Conservation (phyloP, 345 rosid species). For the Arabis alpina region DNA sequence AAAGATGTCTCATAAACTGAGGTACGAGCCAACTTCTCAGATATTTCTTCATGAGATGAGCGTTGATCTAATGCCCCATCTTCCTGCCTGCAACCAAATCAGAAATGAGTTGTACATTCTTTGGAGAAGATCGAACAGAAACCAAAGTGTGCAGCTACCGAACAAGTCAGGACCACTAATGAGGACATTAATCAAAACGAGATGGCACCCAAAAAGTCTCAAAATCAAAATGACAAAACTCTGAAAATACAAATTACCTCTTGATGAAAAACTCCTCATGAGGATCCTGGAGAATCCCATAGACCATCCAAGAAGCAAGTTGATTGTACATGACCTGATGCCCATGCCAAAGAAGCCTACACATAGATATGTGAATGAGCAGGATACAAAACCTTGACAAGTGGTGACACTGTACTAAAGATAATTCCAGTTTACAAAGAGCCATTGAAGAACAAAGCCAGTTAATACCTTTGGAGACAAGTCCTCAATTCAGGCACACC, state of each 20-base stretch:
- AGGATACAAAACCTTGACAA: neutral
- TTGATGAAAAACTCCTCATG: conserved; percentile 86
- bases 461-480: conserved; percentile 82
- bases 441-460: conserved; percentile 10
- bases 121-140: conserved; percentile 17
- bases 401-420: neutral
- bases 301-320: conserved; percentile 95
- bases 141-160: conserved; percentile 20
- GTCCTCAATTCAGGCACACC: conserved; percentile 97
- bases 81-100: conserved; percentile 69
- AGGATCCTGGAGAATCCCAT: conserved; percentile 96
- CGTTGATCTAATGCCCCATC: conserved; percentile 65
- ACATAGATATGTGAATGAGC: conserved; percentile 19
- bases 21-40: conserved; percentile 68
- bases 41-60: conserved; percentile 60
- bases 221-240: neutral
- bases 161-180: neutral
- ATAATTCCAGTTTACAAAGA: neutral
- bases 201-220: neutral
- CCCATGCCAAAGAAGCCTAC: conserved; percentile 98
- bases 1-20: conserved; percentile 76
- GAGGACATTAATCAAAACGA: neutral
- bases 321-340: conserved; percentile 96
- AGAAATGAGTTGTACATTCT: neutral
- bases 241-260: conserved; percentile 53